phyloP scores from a whole-genome alignment of 2,329 filamentous ascomycete genomes.

The Pezicula neosporulosa region DNA sequence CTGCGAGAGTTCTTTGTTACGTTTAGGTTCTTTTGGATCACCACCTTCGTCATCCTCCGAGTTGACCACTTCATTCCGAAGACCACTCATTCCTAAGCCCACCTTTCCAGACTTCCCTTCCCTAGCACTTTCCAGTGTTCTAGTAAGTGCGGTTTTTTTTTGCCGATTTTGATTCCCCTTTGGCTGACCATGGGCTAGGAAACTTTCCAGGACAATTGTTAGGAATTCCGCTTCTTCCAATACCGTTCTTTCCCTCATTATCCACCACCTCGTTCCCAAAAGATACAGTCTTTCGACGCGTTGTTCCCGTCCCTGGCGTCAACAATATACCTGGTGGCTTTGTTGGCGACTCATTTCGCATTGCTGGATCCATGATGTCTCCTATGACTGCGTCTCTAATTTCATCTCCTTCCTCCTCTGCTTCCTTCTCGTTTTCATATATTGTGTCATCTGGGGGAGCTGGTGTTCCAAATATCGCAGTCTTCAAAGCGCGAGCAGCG shows the following conservation, averaged over 20 bases:
- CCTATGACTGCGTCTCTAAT: not conserved
- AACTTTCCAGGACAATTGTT: slow-evolving; percentile 29
- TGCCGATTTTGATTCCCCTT: slow-evolving; percentile 16
- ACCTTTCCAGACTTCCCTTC: slow-evolving; percentile 20
- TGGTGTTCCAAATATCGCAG: slow-evolving; percentile 60
- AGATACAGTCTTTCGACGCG: slow-evolving; percentile 61
- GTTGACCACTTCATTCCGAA: not conserved
- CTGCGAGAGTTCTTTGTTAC: not conserved
- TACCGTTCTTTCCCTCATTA: slow-evolving; percentile 17
- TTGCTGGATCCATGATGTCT: slow-evolving; percentile 25
- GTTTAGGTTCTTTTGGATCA: not conserved
- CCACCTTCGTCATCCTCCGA: not conserved
- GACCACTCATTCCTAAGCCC: not conserved
- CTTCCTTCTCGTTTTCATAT: slow-evolving; percentile 22
- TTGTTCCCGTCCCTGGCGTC: slow-evolving; percentile 59
- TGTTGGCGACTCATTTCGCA: slow-evolving; percentile 22
- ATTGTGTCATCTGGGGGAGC: slow-evolving; percentile 28
- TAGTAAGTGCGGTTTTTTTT: slow-evolving; percentile 42
- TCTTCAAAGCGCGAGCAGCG: slow-evolving; percentile 61
- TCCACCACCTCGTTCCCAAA: slow-evolving; percentile 53
- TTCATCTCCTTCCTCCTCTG: slow-evolving; percentile 16
- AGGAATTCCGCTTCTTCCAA: slow-evolving; percentile 22
- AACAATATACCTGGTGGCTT: slow-evolving; percentile 51
- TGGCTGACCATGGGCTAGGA: slow-evolving; percentile 23
- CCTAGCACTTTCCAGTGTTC: slow-evolving; percentile 42